A percentile compares a stretch with the other conserved stretches of the same genome.
These are phyloP conservation scores for Aspergillus haitiensis DNA, from an alignment of 495 filamentous ascomycete species.

Conservation along the genomic window DNA sequence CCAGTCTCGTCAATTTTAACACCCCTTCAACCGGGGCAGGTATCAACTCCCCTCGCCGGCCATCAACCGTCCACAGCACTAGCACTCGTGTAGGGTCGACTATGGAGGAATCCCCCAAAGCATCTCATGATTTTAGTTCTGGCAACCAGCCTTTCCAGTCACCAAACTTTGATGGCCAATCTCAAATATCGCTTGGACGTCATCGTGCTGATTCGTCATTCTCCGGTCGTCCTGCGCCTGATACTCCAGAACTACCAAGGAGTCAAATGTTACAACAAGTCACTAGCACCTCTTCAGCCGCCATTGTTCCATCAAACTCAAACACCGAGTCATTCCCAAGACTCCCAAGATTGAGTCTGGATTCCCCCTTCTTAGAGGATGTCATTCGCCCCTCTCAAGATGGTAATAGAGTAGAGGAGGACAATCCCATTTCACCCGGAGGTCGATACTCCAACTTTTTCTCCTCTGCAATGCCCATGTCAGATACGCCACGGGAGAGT, in stretches of 20 bases:
- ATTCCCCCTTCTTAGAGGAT: constrained; percentile 46
- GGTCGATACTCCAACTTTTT: constrained; percentile 66
- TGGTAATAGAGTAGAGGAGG: constrained; percentile 18
- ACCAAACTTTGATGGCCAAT: constrained; percentile 35
- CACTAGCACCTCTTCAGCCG: constrained; percentile 22
- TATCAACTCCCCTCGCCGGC: constrained; percentile 43
- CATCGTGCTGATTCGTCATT: constrained; percentile 37
- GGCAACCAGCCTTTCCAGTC: constrained; percentile 39
- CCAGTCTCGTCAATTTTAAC: constrained; percentile 53
- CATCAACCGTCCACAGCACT: constrained; percentile 46
- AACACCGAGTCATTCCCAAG: constrained; percentile 40
- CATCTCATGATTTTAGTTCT: constrained; percentile 51
- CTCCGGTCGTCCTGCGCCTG: constrained; percentile 29
- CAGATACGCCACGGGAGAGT: constrained; percentile 54
- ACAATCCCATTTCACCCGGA: constrained; percentile 31
- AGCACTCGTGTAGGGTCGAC: constrained; percentile 59
- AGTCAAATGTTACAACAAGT: constrained; percentile 38
- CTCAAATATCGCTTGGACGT: constrained; percentile 30
- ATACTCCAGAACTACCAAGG: constrained; percentile 25
- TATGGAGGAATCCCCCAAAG: constrained; percentile 62
- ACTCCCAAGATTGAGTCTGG: constrained; percentile 43
- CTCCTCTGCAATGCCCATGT: constrained; percentile 81
- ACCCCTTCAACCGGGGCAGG: constrained; percentile 48
- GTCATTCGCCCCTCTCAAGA: constrained; percentile 28
- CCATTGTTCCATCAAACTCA: constrained; percentile 16